Evolutionary conservation across 2,329 filamentous ascomycete species (phyloP).

Genomic region (Tolypocladium ophioglossoides): DNA sequence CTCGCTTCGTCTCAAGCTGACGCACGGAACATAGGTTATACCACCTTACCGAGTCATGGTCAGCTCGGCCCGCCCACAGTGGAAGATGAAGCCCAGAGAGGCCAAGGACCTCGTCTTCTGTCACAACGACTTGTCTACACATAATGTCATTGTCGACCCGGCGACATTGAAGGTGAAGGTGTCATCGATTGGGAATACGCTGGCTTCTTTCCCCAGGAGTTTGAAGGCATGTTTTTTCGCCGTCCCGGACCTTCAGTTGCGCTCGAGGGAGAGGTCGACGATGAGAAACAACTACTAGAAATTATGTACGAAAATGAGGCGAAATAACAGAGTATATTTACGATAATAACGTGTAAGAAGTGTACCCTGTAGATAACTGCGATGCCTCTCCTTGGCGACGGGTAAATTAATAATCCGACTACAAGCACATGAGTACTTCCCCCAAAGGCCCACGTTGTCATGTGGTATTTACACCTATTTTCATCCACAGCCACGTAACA

Average conservation of each 20-base stretch:
- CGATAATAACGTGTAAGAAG: too few species aligned
- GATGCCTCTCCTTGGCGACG: too few species aligned
- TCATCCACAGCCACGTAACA: too few species aligned
- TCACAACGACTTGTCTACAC: slow-evolving; percentile 4
- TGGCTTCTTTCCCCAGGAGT: slow-evolving; percentile 19
- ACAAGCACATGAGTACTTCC: too few species aligned
- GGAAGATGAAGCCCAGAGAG: slow-evolving; percentile 7
- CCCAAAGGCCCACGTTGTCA: too few species aligned
- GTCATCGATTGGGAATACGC: slow-evolving; percentile 29
- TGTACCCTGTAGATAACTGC: too few species aligned
- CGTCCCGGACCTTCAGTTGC: slow-evolving; percentile 13
- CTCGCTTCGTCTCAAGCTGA: too few species aligned
- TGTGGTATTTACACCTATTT: too few species aligned
- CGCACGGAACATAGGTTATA: slow-evolving; percentile 6
- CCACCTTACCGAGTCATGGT: slow-evolving; percentile 8
- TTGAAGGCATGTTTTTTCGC: slow-evolving; percentile 14
- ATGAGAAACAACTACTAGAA: slow-evolving; percentile 4
- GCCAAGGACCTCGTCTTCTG: slow-evolving; percentile 9
- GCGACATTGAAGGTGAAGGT: slow-evolving; percentile 18
- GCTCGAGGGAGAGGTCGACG: slow-evolving; percentile 13
- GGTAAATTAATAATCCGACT: too few species aligned
- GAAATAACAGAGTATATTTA: too few species aligned
- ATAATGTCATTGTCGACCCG: slow-evolving; percentile 7
- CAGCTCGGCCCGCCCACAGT: neutral
- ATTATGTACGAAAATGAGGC: slow-evolving; percentile 3